Conservation (phyloP, 1,139 yeast genomes). For the Nakaseomyces delphensis region DNA sequence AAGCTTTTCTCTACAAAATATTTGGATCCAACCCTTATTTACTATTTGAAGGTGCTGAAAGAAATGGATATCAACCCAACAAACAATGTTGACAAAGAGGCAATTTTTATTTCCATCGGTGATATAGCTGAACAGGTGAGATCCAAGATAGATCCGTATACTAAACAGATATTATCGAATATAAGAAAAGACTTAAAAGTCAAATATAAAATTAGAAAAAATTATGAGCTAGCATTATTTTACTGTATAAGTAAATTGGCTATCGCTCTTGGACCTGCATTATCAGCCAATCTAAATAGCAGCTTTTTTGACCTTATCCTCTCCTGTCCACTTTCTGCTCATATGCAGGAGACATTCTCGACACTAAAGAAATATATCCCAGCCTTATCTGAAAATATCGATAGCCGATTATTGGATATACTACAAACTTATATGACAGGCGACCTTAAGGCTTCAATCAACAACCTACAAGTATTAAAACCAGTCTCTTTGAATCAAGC, state of each 20-base stretch:
- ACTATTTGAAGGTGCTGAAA: slow-evolving; percentile 70
- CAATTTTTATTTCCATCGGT: slow-evolving; percentile 78
- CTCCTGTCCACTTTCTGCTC: slow-evolving; percentile 72
- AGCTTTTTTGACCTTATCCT: slow-evolving; percentile 75
- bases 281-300: slow-evolving; percentile 77
- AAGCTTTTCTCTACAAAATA: slow-evolving; percentile 71
- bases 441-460: slow-evolving; percentile 73
- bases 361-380: slow-evolving; percentile 69
- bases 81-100: slow-evolving; percentile 49
- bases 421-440: slow-evolving; percentile 77
- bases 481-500: slow-evolving; percentile 61
- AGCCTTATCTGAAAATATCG: slow-evolving; percentile 64
- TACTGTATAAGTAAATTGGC: slow-evolving; percentile 85
- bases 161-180: slow-evolving; percentile 77
- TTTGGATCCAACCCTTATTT: slow-evolving; percentile 69
- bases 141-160: slow-evolving; percentile 77
- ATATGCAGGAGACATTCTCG: slow-evolving; percentile 66
- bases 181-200: slow-evolving; percentile 74
- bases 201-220: slow-evolving; percentile 58
- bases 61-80: slow-evolving; percentile 40
- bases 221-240: slow-evolving; percentile 79
- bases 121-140: slow-evolving; percentile 77
- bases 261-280: slow-evolving; percentile 87
- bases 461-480: slow-evolving; percentile 61
- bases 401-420: slow-evolving; percentile 63